Conservation (phyloP, 2,329 filamentous ascomycete species). For the Malbranchea cinnamomea region DNA sequence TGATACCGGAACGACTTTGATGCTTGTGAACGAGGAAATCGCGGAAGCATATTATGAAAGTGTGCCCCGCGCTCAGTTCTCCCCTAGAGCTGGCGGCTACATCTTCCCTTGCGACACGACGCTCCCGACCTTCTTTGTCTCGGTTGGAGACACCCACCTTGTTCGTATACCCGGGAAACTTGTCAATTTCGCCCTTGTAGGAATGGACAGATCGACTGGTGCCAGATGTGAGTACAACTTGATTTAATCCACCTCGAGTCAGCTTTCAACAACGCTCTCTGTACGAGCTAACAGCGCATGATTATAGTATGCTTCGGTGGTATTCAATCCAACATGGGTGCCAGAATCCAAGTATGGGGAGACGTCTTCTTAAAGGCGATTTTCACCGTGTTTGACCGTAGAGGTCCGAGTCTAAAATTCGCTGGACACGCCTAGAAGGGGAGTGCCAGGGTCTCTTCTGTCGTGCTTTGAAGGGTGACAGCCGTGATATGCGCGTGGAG, state of each 20-base stretch:
- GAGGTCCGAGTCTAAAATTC: slow-evolving; percentile 36
- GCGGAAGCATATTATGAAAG: slow-evolving; percentile 44
- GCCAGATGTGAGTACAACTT: slow-evolving; percentile 22
- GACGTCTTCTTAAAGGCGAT: slow-evolving; percentile 46
- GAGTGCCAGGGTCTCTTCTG: too few relatives aligned
- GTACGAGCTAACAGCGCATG: slow-evolving; percentile 9
- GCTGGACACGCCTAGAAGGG: slow-evolving; percentile 29
- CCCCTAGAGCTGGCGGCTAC: slow-evolving; percentile 32
- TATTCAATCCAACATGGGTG: slow-evolving; percentile 42
- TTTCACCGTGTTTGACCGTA: slow-evolving; percentile 44
- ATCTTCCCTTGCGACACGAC: slow-evolving; percentile 42
- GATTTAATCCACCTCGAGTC: too few relatives aligned
- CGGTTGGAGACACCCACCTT: slow-evolving; percentile 34
- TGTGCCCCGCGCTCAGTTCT: slow-evolving; percentile 37
- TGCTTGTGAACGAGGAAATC: slow-evolving; percentile 45
- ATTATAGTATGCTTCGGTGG: slow-evolving; percentile 41
- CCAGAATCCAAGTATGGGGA: slow-evolving; percentile 42
- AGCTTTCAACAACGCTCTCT: not conserved
- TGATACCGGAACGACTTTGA: slow-evolving; percentile 54
- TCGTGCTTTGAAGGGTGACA: too few relatives aligned
- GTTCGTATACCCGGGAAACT: slow-evolving; percentile 40
- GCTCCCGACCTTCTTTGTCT: slow-evolving; percentile 41
- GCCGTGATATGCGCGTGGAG: too few relatives aligned
- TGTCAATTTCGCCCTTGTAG: slow-evolving; percentile 40
- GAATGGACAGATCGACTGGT: slow-evolving; percentile 28